Evolutionary conservation across 2,329 filamentous ascomycete genomes (phyloP), one percentile per base, ranked within the genome.

Genomic region (Aureobasidium zeae): DNA sequence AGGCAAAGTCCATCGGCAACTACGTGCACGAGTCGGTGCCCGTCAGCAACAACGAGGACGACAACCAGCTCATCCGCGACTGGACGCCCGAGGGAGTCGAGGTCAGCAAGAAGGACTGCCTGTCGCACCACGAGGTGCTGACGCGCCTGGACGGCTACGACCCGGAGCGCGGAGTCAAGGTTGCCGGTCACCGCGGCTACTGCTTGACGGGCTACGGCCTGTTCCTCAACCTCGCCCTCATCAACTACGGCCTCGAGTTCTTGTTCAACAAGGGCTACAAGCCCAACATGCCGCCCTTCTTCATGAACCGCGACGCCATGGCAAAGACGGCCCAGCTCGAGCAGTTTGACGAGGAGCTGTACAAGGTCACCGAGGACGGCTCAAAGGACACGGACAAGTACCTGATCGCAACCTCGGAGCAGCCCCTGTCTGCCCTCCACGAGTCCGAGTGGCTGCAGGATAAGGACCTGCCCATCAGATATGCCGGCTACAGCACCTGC

Each of bases 251-350:
- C 42, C 72, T 95, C 35, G 83, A 94, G 58, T 96, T 94, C 63
- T 77, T 96, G 44, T 77, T 77, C 63, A 72, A 76, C 55, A 83
- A 81, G 63, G 87, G 83, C 41, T 65, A 64, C 54, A 59, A 53
- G 39, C 57, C 63, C 20, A 64, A 62, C 44, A 85, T 91, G 59
- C 83, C 89, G 2, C 88, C 88, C 2, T 87, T 86, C 59, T 93
- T 98, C 71, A 94, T 96, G 85, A 76, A 89, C 50, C 84, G 85
- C 64, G 85, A 94, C 38, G 82, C 86, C 63, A 98, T 98, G 91
- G 88, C 84, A 48, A 96, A 96, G 73, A 98, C 91, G 0, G 91
- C 91, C 2, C 91, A 98, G 67, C 78, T 98, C 19, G 87, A 91
- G 54, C 85, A 95, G 58, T 98, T 98, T 58, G 91, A 98, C 59